These are phyloP conservation scores for Epichloe hybrida DNA, from an alignment of 2,329 filamentous ascomycete genomes.

Conservation along the genomic window DNA sequence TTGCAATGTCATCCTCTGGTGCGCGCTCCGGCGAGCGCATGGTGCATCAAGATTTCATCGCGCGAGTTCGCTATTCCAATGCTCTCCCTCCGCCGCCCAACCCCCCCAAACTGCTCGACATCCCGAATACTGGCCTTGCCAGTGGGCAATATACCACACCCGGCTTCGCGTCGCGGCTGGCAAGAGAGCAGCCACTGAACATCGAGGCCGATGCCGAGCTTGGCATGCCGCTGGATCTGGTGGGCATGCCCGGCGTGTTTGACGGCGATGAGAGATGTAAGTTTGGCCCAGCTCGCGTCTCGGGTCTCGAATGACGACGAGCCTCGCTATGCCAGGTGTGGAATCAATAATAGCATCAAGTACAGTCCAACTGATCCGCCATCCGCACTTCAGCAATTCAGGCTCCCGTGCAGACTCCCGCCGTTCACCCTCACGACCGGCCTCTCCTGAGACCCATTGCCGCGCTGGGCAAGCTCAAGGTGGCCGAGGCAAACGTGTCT, in stretches of 20 bases:
- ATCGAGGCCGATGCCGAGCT: conserved; percentile 96
- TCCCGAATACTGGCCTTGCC: conserved; percentile 81
- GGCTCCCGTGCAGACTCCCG: conserved; percentile 55
- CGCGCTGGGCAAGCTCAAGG: conserved; percentile 71
- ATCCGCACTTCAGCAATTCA: conserved; percentile 52
- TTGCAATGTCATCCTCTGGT: conserved; percentile 20
- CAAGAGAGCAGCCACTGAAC: conserved; percentile 83
- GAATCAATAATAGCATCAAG: no score
- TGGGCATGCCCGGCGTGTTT: conserved; percentile 89
- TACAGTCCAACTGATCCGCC: conserved; percentile 2
- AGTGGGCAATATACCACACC: conserved; percentile 83
- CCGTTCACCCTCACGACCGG: conserved; percentile 71
- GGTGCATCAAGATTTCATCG: conserved; percentile 92
- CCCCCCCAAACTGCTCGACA: conserved; percentile 91
- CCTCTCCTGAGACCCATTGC: conserved; percentile 71
- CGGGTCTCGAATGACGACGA: no score
- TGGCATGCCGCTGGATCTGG: conserved; percentile 91
- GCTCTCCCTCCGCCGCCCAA: conserved; percentile 91
- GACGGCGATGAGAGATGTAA: conserved; percentile 88
- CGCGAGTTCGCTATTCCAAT: conserved; percentile 90
- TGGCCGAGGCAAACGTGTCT: conserved; percentile 65
- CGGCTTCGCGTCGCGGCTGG: conserved; percentile 77
- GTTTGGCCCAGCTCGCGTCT: conserved; percentile 3
- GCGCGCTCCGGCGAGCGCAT: conserved; percentile 40
- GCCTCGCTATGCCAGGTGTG: no score